Percentiles rank a stretch among this genome's conserved stretches.
These are phyloP conservation scores for Saitozyma podzolica DNA, from an alignment of 768 basidiomycete species.

Conservation along the genomic window DNA sequence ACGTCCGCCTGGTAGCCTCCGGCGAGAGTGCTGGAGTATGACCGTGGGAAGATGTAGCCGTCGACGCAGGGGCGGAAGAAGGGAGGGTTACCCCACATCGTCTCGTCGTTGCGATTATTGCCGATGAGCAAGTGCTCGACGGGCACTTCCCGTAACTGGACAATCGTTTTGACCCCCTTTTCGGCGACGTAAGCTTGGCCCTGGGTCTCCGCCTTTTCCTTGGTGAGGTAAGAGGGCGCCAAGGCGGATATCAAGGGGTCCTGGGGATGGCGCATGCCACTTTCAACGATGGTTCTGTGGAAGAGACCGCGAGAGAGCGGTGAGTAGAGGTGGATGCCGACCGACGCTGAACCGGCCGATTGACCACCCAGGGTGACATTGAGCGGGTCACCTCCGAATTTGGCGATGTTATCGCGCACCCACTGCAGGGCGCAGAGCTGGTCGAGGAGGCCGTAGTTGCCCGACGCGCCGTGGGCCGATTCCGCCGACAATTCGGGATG, in stretches of 20 bases:
- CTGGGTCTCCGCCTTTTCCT: too few relatives aligned
- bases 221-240: neutral
- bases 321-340: slow-evolving; percentile 50
- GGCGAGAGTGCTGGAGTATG: neutral
- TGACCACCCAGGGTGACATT: slow-evolving; percentile 15
- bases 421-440: slow-evolving; percentile 31
- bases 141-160: neutral
- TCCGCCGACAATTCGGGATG: too few relatives aligned
- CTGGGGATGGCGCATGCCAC: neutral
- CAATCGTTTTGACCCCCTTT: too few relatives aligned
- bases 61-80: neutral
- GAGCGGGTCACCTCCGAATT: slow-evolving; percentile 54
- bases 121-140: neutral
- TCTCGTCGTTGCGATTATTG: neutral
- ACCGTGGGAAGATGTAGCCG: neutral
- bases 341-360: slow-evolving; percentile 7
- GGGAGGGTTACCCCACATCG: neutral
- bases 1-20: neutral
- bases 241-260: neutral
- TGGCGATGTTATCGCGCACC: slow-evolving; percentile 52
- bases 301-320: neutral
- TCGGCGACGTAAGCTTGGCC: too few relatives aligned
- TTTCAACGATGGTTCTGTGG: neutral
- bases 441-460: too few relatives aligned
- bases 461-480: too few relatives aligned